These are phyloP conservation scores for Cucurbita ficifolia DNA, from an alignment of 306 rosid genomes.

Conservation along the genomic window DNA sequence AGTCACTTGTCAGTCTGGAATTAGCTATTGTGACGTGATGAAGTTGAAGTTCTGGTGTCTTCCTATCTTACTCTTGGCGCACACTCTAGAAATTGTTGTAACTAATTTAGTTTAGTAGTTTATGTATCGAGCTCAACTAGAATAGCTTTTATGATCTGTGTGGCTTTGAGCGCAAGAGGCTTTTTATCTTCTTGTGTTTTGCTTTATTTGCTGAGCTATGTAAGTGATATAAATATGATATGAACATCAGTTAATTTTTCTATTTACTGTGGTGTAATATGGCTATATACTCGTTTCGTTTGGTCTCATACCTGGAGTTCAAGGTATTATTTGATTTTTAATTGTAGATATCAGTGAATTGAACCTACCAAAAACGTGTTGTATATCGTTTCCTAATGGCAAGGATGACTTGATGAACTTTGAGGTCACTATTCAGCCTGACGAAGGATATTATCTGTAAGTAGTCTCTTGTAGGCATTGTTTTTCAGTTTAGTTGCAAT, in stretches of 20 bases:
- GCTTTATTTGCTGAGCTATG: neutral
- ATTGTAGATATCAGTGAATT: conserved; percentile 39
- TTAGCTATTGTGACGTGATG: neutral
- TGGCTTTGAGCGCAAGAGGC: neutral
- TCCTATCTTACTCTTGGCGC: neutral
- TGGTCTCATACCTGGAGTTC: neutral
- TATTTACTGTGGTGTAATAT: neutral
- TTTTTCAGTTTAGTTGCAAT: neutral
- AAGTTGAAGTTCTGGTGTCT: neutral
- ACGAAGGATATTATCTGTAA: conserved; percentile 47
- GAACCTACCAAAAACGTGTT: conserved; percentile 39
- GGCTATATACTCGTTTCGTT: neutral
- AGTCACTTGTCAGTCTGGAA: neutral
- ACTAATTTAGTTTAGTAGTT: neutral
- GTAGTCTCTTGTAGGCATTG: neutral
- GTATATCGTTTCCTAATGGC: conserved; percentile 37
- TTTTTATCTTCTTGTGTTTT: neutral
- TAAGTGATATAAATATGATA: neutral
- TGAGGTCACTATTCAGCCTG: conserved; percentile 44
- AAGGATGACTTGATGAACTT: conserved; percentile 54
- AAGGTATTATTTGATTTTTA: neutral
- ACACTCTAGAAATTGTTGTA: neutral
- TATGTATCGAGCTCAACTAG: neutral
- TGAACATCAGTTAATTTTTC: neutral
- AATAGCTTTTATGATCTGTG: neutral